Evolutionary conservation across 108 stramenopile species (phyloP), one percentile per base, ranked within the genome.

Genomic region (Seminavis robusta): DNA sequence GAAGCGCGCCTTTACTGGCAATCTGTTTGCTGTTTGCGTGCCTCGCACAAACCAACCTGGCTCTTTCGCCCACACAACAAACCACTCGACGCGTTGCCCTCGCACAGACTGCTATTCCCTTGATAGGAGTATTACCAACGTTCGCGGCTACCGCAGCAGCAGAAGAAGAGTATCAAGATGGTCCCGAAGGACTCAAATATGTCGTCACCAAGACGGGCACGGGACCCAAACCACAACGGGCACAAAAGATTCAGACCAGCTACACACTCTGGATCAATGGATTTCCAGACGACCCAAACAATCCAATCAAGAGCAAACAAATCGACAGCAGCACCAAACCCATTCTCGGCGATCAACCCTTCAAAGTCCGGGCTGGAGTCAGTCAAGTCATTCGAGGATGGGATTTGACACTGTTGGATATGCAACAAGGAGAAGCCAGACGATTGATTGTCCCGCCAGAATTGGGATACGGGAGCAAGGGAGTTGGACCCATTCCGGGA

Each of bases 371-470:
- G 42, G 73, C 56, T 3, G 80, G 80, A 24, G 65, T 71, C 2
- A 45, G 37, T 2, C 81, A 90, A 49, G 92, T 94, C 0, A 77
- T 81, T 16, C 73, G 69, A 47, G 89, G 83, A 6, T 88, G 90
- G 90, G 90, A 91, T 64, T 45, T 80, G 24, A 44, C 61, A 5
- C 43, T 92, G 13, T 28, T 67, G 42, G 88, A 80, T 36, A 81
- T 94, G 83, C 63, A 64, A 55, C 47, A 70, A 67, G 71, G 93
- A 58, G 81, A 57, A 33, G 37, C 73, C 69, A 42, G 56, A 53
- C 49, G 56, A 15, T 36, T 94, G 11, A 45, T 80, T 41, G 65
- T 94, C 4, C 90, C 93, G 28, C 56, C 86, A 0, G 74, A 65
- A 23, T 36, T 90, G 7, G 93, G 84, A n/a, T 94, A 86, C 45